Base-by-base conservation (phyloP, 2,329 filamentous ascomycete species). In the Nemania sp. region DNA sequence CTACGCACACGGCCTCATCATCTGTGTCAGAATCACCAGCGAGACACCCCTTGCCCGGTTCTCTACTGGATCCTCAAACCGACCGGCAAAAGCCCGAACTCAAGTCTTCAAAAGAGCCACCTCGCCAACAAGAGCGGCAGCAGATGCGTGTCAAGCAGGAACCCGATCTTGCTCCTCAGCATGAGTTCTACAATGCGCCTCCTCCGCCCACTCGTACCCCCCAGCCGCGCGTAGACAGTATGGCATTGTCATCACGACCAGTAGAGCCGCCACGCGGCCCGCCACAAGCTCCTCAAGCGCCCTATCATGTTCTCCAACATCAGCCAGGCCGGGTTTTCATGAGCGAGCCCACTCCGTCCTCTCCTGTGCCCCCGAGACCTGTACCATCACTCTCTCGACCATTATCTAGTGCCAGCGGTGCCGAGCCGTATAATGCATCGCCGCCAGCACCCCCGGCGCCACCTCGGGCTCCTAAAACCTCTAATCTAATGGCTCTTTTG, bases 401-500 rank as follows among this genome's bases (percentile, higher is more conserved):
- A 23, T 51, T 63, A 40, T 66, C 67, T 34, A 57, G 63, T 49
- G 57, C 68, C n/a, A 64, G 66, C 19, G 62, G 65, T 24, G 47
- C 60, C 17, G 70, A 72, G 31, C 64, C 66, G 12, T 73, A 70
- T 50, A 65, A 65, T 39, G 63, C 69, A 19, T 68, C 71, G 12
- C 68, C 68, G 59, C 15, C 74, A 72, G 46, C 64, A 65, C n/a
- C 75, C 33, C 66, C 78, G 34, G 61, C 70, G 6, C 66, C 74
- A 11, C 69, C 72, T 22, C 75, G 74, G 31, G 68, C 75, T 2
- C 67, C 71, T n/a, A 86, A 86, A 71, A 84, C 78, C 6, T 85
- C 82, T 12, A 86, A 74, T 58, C 77, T 87, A 56, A 84, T 86
- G 78, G 81, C 82, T 0, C 68, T 87, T 56, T 73, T 87, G 3